Conservation (phyloP, 129 eudicot genomes). For the Sambucus nigra region DNA sequence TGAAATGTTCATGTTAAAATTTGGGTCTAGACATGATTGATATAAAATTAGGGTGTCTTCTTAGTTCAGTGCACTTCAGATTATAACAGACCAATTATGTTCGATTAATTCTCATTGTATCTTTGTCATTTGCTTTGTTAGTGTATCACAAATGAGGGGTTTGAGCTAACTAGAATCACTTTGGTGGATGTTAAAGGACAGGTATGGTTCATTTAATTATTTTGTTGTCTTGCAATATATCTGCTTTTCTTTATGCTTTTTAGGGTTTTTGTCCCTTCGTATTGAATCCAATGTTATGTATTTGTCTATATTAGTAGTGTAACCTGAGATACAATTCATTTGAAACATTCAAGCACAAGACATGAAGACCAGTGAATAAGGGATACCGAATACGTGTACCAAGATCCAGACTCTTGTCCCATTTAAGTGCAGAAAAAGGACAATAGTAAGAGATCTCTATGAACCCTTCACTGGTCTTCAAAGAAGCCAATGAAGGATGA, state of each 20-base stretch:
- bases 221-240: neutral
- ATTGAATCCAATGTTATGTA: no score
- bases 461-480: no score
- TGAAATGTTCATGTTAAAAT: neutral
- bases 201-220: conserved; percentile 26
- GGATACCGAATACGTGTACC: no score
- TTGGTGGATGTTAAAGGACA: conserved; percentile 64
- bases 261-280: no score
- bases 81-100: neutral
- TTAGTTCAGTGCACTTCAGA: neutral
- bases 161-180: conserved; percentile 83
- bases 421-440: no score
- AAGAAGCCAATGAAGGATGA: no score
- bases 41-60: no score
- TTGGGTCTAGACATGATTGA: neutral
- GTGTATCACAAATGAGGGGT: conserved; percentile 73
- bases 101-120: neutral
- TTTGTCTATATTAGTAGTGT: neutral
- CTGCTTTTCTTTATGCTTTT: neutral
- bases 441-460: no score
- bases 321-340: no score
- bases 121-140: conserved; percentile 9
- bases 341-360: no score
- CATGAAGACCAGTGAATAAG: no score
- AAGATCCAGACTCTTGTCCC: no score